phyloP scores from a whole-genome alignment of 345 rosid genomes.

The Populus simonii region DNA sequence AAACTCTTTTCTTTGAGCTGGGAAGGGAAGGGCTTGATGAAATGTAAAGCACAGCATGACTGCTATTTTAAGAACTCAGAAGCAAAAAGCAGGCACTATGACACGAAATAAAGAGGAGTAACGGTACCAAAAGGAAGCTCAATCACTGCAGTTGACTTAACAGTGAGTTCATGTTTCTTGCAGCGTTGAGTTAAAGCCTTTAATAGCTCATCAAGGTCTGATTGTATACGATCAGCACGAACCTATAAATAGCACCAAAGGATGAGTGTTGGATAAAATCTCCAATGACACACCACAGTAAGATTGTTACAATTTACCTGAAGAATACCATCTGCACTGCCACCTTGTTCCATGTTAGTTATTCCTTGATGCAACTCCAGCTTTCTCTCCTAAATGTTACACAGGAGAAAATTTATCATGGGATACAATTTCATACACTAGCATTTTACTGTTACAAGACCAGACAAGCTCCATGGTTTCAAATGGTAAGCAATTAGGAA shows the following conservation, averaged over 20 bases:
- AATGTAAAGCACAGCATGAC: neutral
- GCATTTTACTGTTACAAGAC: neutral
- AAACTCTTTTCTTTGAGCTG: neutral
- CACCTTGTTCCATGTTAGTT: constrained; percentile 83
- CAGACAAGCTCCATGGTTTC: neutral
- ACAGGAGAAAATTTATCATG: neutral
- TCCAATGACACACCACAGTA: constrained; percentile 3
- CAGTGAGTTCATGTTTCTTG: constrained; percentile 79
- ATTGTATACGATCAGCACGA: constrained; percentile 93
- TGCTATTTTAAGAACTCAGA: neutral
- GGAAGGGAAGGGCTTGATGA: constrained; percentile 3
- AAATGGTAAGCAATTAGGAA: neutral
- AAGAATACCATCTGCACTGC: constrained; percentile 94
- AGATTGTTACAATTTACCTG: constrained; percentile 54
- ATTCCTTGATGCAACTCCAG: constrained; percentile 84
- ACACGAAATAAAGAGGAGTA: neutral
- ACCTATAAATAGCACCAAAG: constrained; percentile 50
- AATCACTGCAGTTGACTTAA: constrained; percentile 70
- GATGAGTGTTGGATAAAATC: constrained; percentile 12
- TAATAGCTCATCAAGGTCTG: constrained; percentile 88
- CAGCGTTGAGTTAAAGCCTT: constrained; percentile 73
- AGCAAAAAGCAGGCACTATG: neutral
- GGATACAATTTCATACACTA: neutral
- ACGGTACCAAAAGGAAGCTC: constrained; percentile 81
- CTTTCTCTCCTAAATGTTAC: constrained; percentile 61